Evolutionary conservation across 768 basidiomycete species (phyloP).

Genomic region (Collybia mongolica): DNA sequence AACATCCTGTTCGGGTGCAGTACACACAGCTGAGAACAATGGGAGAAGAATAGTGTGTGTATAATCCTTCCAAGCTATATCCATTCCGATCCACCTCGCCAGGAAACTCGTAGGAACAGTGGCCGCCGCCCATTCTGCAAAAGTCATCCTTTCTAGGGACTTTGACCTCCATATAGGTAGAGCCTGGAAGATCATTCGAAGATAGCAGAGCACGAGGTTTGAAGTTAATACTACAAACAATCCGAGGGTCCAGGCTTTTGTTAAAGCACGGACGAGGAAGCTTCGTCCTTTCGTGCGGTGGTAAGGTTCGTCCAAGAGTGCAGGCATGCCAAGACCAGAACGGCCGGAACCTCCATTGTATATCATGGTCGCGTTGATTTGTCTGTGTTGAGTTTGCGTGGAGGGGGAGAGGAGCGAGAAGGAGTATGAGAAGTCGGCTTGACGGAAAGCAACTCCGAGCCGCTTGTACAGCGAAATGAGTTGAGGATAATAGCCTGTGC

Average conservation of each 20-base stretch:
- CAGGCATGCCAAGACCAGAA: constrained; percentile 52
- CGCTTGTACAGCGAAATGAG: constrained; percentile 65
- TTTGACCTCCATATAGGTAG: constrained; percentile 39
- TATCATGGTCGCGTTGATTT: constrained; percentile 50
- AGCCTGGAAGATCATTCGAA: constrained; percentile 39
- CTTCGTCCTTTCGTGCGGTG: constrained; percentile 15
- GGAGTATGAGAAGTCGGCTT: constrained; percentile 67
- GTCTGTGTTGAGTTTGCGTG: constrained; percentile 17
- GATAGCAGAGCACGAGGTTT: constrained; percentile 44
- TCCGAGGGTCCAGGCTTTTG: constrained; percentile 26
- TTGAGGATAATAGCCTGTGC: constrained; percentile 67
- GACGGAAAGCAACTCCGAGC: constrained; percentile 56
- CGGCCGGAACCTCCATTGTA: constrained; percentile 65
- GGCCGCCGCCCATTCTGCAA: constrained; percentile 46
- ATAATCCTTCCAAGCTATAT: constrained; percentile 52
- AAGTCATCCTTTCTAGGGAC: constrained; percentile 32
- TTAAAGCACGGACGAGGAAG: constrained; percentile 12
- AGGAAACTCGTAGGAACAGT: constrained; percentile 40
- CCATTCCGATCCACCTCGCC: constrained; percentile 42
- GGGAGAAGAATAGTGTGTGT: constrained; percentile 55
- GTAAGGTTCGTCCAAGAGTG: constrained; percentile 25
- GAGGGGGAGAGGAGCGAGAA: constrained; percentile 51
- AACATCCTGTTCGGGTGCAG: constrained; percentile 55
- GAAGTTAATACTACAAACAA: constrained; percentile 42
- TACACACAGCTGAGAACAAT: constrained; percentile 73